Base-by-base conservation (phyloP, 2,329 filamentous ascomycete species). In the Diaporthe sp. region DNA sequence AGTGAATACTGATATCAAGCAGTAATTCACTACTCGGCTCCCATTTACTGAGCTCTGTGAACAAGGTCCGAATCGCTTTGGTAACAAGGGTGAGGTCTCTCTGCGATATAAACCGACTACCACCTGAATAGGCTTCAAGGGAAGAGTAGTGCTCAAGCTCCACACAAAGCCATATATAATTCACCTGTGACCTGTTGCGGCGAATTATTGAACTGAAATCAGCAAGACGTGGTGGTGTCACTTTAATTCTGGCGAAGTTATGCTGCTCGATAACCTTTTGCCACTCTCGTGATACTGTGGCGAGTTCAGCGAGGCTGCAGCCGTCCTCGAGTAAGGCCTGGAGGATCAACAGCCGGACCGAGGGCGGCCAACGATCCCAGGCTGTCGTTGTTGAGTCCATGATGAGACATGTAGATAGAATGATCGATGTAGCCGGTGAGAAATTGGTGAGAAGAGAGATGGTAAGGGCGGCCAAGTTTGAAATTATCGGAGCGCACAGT, bases 271-370 rank as follows among this genome's bases (percentile, higher is more conserved):
- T 68, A 17, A 75, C 72, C 15, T 56, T 70, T 66, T 82, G 80
- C 81, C 80, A 82, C 56, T 81, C 79, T 74, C 79, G 77, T 58
- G 79, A 83, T 30, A 82, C 81, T 51, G 78, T 78, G 58, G 77
- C 80, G 17, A 80, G 76, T 73, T 27, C 32, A 73, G 61, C 73
- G 73, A 80, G 63, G 27, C 27, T 75, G 72, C 76, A 76, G 17
- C 72, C 78, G 66, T 80, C 77, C 59, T 77, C 68, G 10, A 77
- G 39, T 27, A 81, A 63, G 63, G 56, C 51, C 70, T 78, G 13
- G 1, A 81, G 63, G 70, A 82, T 76, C n/a, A 77, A 51, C 66
- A 76, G 68, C 47, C 75, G 77, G 70, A 80, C 77, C 66, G 79
- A 76, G 70, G n/a, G 19, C 30, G 78, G 77, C 56, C 80, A 77